Base-by-base conservation (phyloP, 495 filamentous ascomycete genomes). In the Penicillium tannophilum region DNA sequence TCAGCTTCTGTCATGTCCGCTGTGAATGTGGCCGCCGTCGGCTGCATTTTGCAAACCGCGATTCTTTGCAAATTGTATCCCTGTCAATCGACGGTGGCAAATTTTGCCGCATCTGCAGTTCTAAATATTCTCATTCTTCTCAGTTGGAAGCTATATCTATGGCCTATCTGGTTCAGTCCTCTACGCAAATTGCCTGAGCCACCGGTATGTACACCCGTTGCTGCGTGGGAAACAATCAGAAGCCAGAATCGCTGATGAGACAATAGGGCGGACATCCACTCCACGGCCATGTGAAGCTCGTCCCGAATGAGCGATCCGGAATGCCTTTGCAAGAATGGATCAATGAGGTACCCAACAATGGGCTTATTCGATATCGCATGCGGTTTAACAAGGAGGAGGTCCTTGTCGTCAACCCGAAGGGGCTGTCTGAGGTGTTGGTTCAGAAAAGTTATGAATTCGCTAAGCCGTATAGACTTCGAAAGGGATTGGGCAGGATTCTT, bases 341-440 rank as follows among this genome's bases (percentile, higher is more conserved):
- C 39, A 58, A 58, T 20, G 48, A 52, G 6, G 23, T 72, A 4
- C 65, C 70, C 3, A 70, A 76, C 53, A 62, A 72, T 6, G 70
- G 72, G 4, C 58, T 72, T 16, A 64, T 76, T 5, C 62, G 66
- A 7, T 64, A 69, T 44, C 55, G 58, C 12, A 61, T 58, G 28
- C 20, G 68, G 14, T 54, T 68, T 19, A 72, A 69, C 47, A 24
- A 30, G 8, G 70, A 72, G 35, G 35, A 43, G 1, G 35, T 76
- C 10, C 28, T 72, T 2, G 24, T 68, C 4, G 71, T 64, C 16
- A 63, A 33, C 35, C 52, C 67, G 12, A 57, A 69, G 20, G 59
- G 48, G 17, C 35, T 71, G 9, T 51, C 39, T 1, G 69, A 74
- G 26, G 47, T 72, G 0, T 49, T 72, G 28, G 58, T 66, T 6